A percentile compares a stretch with the other conserved stretches of the same genome.
These are phyloP conservation scores for Cystobasidiaceae sp. DNA, from an alignment of 1,284 basidiomycete genomes.

Conservation along the genomic window DNA sequence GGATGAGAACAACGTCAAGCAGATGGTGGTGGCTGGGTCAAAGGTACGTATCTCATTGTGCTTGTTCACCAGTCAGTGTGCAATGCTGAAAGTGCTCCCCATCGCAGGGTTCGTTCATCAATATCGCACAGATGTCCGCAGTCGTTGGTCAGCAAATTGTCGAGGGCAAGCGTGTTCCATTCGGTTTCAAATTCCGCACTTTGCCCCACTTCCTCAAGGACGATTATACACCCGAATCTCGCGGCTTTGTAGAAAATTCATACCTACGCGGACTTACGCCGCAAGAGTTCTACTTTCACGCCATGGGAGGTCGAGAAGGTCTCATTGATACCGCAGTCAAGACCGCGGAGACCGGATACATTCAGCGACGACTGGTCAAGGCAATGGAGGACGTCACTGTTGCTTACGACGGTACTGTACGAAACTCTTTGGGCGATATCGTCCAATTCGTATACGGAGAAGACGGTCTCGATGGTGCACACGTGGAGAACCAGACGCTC, in stretches of 20 bases:
- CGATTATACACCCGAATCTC: slow-evolving; percentile 96
- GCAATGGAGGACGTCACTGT: slow-evolving; percentile 97
- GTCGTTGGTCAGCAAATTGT: slow-evolving; percentile 98
- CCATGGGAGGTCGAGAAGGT: slow-evolving; percentile 99
- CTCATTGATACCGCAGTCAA: slow-evolving; percentile 99
- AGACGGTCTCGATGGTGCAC: slow-evolving; percentile 97
- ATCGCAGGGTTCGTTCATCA: slow-evolving; percentile 59
- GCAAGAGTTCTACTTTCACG: slow-evolving; percentile 99
- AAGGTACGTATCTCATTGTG: slow-evolving; percentile 67
- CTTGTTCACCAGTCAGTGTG: neutral
- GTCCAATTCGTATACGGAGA: slow-evolving; percentile 97
- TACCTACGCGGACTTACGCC: slow-evolving; percentile 94
- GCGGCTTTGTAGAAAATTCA: slow-evolving; percentile 99
- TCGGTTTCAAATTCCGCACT: slow-evolving; percentile 94
- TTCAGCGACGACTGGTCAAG: slow-evolving; percentile 95
- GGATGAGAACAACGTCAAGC: slow-evolving; percentile 99
- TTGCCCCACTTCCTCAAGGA: slow-evolving; percentile 98
- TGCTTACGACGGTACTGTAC: slow-evolving; percentile 94
- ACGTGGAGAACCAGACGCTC: slow-evolving; percentile 90
- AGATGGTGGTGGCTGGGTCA: slow-evolving; percentile 99
- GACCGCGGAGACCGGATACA: slow-evolving; percentile 98
- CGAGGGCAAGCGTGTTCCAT: slow-evolving; percentile 96
- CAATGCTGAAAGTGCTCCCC: neutral
- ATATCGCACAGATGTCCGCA: slow-evolving; percentile 99
- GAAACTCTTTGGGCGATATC: slow-evolving; percentile 91